Conservation (phyloP, 495 filamentous ascomycete genomes). For the Aspergillus steynii region DNA sequence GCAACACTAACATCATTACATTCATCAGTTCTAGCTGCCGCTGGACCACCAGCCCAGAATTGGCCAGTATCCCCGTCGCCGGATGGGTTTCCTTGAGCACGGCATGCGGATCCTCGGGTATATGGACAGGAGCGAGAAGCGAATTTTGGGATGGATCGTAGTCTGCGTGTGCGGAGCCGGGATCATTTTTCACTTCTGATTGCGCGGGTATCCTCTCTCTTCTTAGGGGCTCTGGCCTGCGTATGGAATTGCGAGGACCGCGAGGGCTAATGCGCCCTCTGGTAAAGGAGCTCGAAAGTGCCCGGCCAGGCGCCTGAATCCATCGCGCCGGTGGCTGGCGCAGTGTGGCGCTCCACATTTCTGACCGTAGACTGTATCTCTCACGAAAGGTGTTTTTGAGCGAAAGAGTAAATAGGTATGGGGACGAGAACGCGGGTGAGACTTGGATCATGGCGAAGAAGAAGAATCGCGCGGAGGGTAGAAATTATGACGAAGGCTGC, state of each 20-base stretch:
- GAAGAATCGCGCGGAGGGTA: not conserved
- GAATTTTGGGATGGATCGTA: conserved; percentile 48
- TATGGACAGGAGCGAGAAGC: conserved; percentile 53
- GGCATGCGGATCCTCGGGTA: conserved; percentile 62
- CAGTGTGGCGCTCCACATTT: conserved; percentile 37
- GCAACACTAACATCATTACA: conserved; percentile 54
- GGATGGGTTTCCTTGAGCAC: conserved; percentile 64
- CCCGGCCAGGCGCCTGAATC: conserved; percentile 25
- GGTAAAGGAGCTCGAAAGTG: conserved; percentile 32
- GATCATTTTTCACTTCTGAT: conserved; percentile 16
- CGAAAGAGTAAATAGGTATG: not conserved
- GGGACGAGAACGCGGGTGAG: not conserved
- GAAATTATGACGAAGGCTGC: conserved; percentile 28
- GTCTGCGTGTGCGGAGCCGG: conserved; percentile 17
- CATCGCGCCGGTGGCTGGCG: conserved; percentile 25
- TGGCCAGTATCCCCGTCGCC: conserved; percentile 56
- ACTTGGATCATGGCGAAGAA: not conserved
- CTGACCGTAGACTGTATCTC: not conserved
- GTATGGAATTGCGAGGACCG: conserved; percentile 35
- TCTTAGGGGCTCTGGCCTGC: conserved; percentile 26
- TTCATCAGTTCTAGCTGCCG: conserved; percentile 71
- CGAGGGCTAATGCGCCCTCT: conserved; percentile 28
- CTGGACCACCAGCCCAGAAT: conserved; percentile 65
- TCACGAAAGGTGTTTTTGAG: not conserved
- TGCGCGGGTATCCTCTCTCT: conserved; percentile 12